Percentiles rank a stretch among this genome's conserved stretches.
Evolutionary conservation across 2,329 filamentous ascomycete species (phyloP).

Genomic region (Magnaporthales sp.): DNA sequence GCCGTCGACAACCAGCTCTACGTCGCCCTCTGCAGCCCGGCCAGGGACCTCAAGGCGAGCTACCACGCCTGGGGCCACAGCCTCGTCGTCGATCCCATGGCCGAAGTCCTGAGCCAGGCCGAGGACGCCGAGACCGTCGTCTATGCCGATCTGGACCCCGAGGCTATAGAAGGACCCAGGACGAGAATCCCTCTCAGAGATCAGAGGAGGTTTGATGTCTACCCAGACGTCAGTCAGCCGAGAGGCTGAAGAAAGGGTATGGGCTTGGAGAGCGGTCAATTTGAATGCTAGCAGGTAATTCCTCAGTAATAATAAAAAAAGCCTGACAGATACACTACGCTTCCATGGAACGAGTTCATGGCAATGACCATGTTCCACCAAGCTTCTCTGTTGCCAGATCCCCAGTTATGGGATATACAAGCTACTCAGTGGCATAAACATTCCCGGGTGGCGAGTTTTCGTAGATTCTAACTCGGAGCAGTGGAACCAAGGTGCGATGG

Average conservation of each 20-base stretch:
- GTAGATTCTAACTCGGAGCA: neutral
- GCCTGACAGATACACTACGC: neutral
- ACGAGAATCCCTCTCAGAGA: constrained; percentile 75
- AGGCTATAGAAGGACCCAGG: constrained; percentile 64
- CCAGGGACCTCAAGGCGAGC: constrained; percentile 58
- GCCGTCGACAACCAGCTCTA: constrained; percentile 94
- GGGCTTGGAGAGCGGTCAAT: neutral
- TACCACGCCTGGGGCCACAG: constrained; percentile 94
- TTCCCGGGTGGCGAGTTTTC: neutral
- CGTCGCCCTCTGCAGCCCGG: constrained; percentile 86
- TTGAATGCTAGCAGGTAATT: neutral
- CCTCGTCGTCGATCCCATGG: constrained; percentile 81
- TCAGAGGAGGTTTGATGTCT: constrained; percentile 91
- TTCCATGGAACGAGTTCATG: neutral
- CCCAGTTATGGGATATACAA: neutral
- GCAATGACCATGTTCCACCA: neutral
- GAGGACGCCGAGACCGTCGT: constrained; percentile 72
- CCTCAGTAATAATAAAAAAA: neutral
- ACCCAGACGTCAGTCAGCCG: constrained; percentile 70
- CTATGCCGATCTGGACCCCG: constrained; percentile 59
- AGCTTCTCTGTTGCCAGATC: neutral
- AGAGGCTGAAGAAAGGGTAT: neutral
- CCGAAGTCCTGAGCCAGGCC: constrained; percentile 68
- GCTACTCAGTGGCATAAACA: neutral
- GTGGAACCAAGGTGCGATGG: neutral